Evolutionary conservation across 352 stramenopile genomes (phyloP).

Genomic region (Globisporangium cylindrosporum): DNA sequence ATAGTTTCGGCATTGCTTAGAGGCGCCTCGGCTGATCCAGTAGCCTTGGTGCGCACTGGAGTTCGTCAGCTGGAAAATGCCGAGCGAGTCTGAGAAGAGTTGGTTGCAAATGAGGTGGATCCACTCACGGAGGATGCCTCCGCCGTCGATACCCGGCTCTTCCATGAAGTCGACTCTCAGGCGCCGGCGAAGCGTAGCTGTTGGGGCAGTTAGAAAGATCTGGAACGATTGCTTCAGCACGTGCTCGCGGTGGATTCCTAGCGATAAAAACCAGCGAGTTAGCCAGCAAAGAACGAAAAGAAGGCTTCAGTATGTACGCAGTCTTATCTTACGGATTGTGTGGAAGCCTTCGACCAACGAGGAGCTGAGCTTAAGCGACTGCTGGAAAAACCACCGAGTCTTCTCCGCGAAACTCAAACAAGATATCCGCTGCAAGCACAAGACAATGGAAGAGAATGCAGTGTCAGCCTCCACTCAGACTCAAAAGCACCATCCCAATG

Average conservation of each 20-base stretch:
- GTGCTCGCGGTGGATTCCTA: conserved; percentile 62
- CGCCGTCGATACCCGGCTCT: conserved; percentile 71
- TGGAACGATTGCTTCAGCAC: conserved; percentile 69
- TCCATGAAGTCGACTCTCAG: conserved; percentile 85
- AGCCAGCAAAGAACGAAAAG: background rate
- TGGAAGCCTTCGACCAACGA: conserved; percentile 52
- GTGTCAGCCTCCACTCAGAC: background rate
- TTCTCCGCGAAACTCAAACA: conserved; percentile 55
- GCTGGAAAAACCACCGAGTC: conserved; percentile 64
- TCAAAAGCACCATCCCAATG: background rate
- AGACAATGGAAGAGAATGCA: background rate
- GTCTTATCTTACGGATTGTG: conserved; percentile 53
- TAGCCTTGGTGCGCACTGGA: conserved; percentile 51
- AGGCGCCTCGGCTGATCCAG: conserved; percentile 50
- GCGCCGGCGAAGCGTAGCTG: conserved; percentile 52
- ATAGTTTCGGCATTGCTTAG: conserved; percentile 25
- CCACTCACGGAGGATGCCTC: conserved; percentile 80
- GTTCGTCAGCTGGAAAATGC: conserved; percentile 47
- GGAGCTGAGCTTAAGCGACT: conserved; percentile 56
- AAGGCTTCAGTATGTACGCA: background rate
- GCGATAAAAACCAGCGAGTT: background rate
- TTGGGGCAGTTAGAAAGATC: conserved; percentile 50
- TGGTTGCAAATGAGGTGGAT: conserved; percentile 67
- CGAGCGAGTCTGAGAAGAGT: conserved; percentile 47
- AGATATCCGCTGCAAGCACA: conserved; percentile 29